Evolutionary conservation across 768 basidiomycete genomes (phyloP).

Genomic region (Tricholoma sp.): DNA sequence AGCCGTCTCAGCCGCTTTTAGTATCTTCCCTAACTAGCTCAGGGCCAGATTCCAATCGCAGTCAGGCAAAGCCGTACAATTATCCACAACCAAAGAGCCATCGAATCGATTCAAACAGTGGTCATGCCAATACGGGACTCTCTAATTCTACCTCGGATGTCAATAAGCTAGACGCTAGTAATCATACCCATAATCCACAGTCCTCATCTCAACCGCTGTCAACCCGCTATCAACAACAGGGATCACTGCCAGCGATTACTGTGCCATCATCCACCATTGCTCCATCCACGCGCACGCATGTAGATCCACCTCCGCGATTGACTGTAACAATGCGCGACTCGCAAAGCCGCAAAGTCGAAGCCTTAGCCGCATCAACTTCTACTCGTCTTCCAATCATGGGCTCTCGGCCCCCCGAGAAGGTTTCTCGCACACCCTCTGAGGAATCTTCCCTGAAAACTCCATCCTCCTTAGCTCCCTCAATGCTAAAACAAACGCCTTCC

Average conservation of each 20-base stretch:
- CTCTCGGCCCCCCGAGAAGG: slow-evolving; percentile 9
- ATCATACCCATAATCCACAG: not conserved
- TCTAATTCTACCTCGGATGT: not conserved
- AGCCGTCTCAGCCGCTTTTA: not conserved
- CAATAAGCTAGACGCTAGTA: not conserved
- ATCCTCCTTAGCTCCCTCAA: slow-evolving; percentile 54
- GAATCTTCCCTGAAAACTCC: slow-evolving; percentile 59
- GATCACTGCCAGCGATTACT: not conserved
- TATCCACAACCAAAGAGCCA: not conserved
- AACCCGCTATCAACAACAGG: not conserved
- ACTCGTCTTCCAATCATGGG: not conserved
- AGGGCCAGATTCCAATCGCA: not conserved
- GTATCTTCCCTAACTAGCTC: not conserved
- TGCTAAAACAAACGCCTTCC: slow-evolving; percentile 36
- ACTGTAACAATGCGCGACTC: not conserved
- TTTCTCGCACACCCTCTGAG: slow-evolving; percentile 35
- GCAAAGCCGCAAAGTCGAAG: not conserved
- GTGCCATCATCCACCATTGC: not conserved
- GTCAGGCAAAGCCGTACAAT: not conserved
- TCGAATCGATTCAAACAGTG: not conserved
- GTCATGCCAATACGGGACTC: not conserved
- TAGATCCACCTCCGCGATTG: not conserved
- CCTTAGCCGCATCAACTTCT: not conserved
- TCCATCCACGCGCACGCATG: not conserved
- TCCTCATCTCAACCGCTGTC: not conserved